Conservation (phyloP, 306 rosid species). For the Fragaria ananassa region DNA sequence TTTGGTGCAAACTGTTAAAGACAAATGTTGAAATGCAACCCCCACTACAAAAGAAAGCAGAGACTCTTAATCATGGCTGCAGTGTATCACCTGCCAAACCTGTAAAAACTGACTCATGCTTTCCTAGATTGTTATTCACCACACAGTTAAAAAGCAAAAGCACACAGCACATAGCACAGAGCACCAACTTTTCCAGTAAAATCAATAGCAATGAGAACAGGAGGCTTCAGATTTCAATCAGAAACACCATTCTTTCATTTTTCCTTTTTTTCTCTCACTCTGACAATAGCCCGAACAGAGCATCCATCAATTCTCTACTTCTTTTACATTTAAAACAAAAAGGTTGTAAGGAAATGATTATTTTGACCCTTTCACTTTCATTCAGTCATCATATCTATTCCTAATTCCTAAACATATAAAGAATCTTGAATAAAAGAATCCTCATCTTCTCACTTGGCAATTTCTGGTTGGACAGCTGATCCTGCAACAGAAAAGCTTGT, state of each 20-base stretch:
- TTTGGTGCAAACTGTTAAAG: background rate
- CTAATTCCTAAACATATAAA: constrained; percentile 48
- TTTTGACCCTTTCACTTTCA: constrained; percentile 57
- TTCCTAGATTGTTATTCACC: constrained; percentile 14
- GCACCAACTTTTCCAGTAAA: constrained; percentile 30
- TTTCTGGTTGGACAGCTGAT: constrained; percentile 21
- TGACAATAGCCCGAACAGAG: background rate
- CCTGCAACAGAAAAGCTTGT: constrained; percentile 50
- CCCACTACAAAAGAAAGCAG: constrained; percentile 1
- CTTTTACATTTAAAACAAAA: constrained; percentile 39
- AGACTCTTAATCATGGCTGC: constrained; percentile 19
- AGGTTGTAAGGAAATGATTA: constrained; percentile 48
- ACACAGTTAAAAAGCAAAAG: constrained; percentile 15
- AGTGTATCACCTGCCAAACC: constrained; percentile 22
- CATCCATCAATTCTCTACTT: constrained; percentile 2
- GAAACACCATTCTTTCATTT: constrained; percentile 15
- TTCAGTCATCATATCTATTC: constrained; percentile 49
- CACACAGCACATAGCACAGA: constrained; percentile 22
- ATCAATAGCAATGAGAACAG: constrained; percentile 24
- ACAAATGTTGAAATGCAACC: constrained; percentile 7
- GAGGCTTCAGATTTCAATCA: constrained; percentile 30
- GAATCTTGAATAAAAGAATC: constrained; percentile 59
- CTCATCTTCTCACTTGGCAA: constrained; percentile 41
- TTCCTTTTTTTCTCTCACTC: constrained; percentile 11
- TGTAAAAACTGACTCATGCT: constrained; percentile 20